Conservation (phyloP, 108 stramenopile species). For the Seminavis robusta region DNA sequence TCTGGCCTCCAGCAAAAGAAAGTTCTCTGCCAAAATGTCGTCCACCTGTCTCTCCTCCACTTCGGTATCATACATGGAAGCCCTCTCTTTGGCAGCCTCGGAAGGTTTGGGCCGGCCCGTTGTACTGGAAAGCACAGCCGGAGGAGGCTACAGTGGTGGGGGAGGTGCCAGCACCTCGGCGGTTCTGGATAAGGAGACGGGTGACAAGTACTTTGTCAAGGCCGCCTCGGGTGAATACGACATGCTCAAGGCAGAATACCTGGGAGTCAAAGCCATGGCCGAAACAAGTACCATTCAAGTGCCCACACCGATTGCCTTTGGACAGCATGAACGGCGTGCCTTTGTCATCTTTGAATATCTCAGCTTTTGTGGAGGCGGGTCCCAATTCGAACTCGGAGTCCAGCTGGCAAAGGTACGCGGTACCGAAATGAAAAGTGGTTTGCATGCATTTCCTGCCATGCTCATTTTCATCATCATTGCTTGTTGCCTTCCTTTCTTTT, state of each 20-base stretch:
- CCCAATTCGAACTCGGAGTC: conserved; percentile 57
- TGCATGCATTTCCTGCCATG: too few relatives aligned
- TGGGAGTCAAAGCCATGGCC: conserved; percentile 68
- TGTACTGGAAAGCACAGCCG: conserved; percentile 22
- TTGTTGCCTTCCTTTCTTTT: too few relatives aligned
- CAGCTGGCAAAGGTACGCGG: conserved; percentile 67
- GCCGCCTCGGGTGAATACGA: conserved; percentile 39
- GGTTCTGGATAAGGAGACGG: conserved; percentile 29
- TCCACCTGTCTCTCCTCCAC: too few relatives aligned
- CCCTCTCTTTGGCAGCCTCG: conserved; percentile 47
- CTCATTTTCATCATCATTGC: too few relatives aligned
- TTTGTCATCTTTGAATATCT: conserved; percentile 78
- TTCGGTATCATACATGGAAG: conserved; percentile 29
- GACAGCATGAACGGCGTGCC: conserved; percentile 25
- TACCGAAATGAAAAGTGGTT: too few relatives aligned
- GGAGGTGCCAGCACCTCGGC: conserved; percentile 49
- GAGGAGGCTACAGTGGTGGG: conserved; percentile 50
- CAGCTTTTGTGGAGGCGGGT: conserved; percentile 49
- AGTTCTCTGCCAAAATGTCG: too few relatives aligned
- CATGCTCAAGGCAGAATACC: conserved; percentile 77
- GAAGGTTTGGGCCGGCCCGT: conserved; percentile 31
- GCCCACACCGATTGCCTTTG: conserved; percentile 66
- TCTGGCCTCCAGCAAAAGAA: too few relatives aligned
- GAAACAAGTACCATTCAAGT: conserved; percentile 65
- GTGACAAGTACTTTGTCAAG: conserved; percentile 66